Conservation (phyloP, 148 eudicot species). For the Silene latifolia region DNA sequence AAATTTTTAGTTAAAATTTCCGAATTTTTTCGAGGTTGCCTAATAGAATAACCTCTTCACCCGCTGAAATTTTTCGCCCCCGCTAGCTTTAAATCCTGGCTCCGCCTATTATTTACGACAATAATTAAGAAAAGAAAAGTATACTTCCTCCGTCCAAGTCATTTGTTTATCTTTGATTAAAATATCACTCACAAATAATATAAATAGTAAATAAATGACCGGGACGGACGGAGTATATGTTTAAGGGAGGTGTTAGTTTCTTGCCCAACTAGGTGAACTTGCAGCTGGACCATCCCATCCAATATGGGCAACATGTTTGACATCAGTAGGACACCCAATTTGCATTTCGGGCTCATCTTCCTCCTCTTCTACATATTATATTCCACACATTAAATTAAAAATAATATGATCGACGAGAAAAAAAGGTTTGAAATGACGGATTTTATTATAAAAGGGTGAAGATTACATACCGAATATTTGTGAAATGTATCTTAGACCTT, state of each 20-base stretch:
- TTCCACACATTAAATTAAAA: neutral
- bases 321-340: slow-evolving; percentile 51
- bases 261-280: slow-evolving; percentile 47
- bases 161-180: no score
- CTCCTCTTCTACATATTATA: slow-evolving; percentile 24
- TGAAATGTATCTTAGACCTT: slow-evolving; percentile 28
- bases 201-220: no score
- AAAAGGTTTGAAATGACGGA: no score
- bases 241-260: neutral
- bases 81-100: no score
- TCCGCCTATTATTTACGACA: no score
- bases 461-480: slow-evolving; percentile 19
- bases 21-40: no score
- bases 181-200: no score
- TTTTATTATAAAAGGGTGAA: neutral
- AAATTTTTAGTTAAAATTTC: no score
- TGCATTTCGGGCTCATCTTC: slow-evolving; percentile 41
- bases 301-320: slow-evolving; percentile 54
- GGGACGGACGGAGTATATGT: neutral
- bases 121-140: neutral
- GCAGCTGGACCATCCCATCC: slow-evolving; percentile 59
- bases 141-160: no score
- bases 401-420: neutral
- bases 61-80: no score
- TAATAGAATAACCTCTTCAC: no score